Percentiles rank a stretch among this genome's conserved stretches.
These are phyloP conservation scores for Yamadazyma trypodendri DNA, from an alignment of 1,139 yeast species.

Conservation along the genomic window DNA sequence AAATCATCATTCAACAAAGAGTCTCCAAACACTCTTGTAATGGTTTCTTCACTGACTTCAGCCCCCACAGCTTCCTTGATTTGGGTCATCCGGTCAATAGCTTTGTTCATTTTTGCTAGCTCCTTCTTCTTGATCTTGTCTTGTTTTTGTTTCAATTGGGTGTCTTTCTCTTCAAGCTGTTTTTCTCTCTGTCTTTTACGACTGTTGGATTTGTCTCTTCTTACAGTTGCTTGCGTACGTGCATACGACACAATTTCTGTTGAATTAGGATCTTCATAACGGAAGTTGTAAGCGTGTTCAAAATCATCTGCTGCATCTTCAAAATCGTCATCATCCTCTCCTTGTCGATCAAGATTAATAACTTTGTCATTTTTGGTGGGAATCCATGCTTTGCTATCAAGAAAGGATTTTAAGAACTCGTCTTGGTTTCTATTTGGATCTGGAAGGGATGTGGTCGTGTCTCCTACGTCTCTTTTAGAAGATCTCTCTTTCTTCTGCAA, in stretches of 20 bases:
- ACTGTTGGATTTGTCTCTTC: conserved; percentile 72
- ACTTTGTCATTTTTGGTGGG: conserved; percentile 60
- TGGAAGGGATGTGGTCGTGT: conserved; percentile 45
- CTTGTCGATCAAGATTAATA: conserved; percentile 53
- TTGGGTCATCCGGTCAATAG: conserved; percentile 72
- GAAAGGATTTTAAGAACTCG: conserved; percentile 69
- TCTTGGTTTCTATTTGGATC: conserved; percentile 66
- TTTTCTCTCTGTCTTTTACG: conserved; percentile 83
- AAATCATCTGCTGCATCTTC: conserved; percentile 90
- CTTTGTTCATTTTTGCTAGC: conserved; percentile 70
- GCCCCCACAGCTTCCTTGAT: conserved; percentile 84
- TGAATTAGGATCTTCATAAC: conserved; percentile 89
- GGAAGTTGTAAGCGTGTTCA: conserved; percentile 90
- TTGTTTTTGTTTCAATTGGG: conserved; percentile 56
- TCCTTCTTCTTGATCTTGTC: conserved; percentile 70
- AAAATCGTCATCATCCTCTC: conserved; percentile 75
- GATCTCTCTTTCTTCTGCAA: conserved; percentile 50
- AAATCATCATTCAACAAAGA: conserved; percentile 82
- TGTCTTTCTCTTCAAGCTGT: conserved; percentile 53
- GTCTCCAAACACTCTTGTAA: conserved; percentile 66
- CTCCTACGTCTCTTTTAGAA: conserved; percentile 11
- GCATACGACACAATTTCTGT: conserved; percentile 96
- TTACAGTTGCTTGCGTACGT: conserved; percentile 87
- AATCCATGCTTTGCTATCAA: conserved; percentile 85
- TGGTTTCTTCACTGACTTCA: conserved; percentile 62